Conservation (phyloP, 805 yeast species). For the Debaryomyces maramus region DNA sequence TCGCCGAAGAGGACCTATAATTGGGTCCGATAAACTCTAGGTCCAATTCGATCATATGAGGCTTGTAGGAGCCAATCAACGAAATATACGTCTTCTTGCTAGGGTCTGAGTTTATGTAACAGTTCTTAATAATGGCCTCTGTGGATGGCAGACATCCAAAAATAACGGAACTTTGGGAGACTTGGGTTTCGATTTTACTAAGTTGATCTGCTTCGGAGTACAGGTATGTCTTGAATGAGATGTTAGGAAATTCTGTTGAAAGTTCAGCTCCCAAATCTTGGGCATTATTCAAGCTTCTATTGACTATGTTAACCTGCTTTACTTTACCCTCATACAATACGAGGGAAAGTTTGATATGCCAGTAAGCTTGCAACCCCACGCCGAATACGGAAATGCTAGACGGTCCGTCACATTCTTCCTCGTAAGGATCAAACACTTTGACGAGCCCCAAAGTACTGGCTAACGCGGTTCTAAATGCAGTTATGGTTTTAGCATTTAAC, state of each 20-base stretch:
- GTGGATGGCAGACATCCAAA: conserved; percentile 65
- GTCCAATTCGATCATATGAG: conserved; percentile 65
- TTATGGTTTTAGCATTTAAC: conserved; percentile 56
- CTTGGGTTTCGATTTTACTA: conserved; percentile 16
- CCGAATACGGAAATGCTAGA: conserved; percentile 49
- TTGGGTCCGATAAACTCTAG: conserved; percentile 33
- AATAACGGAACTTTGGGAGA: conserved; percentile 45
- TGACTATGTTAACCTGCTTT: conserved; percentile 44
- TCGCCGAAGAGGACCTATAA: conserved; percentile 33
- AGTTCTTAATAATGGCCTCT: conserved; percentile 41
- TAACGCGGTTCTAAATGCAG: conserved; percentile 69
- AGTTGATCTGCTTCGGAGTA: conserved; percentile 14
- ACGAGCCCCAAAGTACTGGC: conserved; percentile 51
- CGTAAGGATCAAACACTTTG: conserved; percentile 24
- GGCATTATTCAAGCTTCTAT: conserved; percentile 45
- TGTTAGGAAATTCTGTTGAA: conserved; percentile 24
- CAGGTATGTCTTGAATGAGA: conserved; percentile 22
- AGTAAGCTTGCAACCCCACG: conserved; percentile 61
- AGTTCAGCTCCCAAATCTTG: conserved; percentile 26
- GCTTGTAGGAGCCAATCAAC: conserved; percentile 67
- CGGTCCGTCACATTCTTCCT: conserved; percentile 20
- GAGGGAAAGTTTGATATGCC: conserved; percentile 56
- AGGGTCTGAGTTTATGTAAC: conserved; percentile 30
- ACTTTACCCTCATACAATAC: conserved; percentile 38
- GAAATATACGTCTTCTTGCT: conserved; percentile 43